Evolutionary conservation across 2,329 filamentous ascomycete species (phyloP), one percentile per base, ranked within the genome.

Genomic region (Colletotrichum sp.): DNA sequence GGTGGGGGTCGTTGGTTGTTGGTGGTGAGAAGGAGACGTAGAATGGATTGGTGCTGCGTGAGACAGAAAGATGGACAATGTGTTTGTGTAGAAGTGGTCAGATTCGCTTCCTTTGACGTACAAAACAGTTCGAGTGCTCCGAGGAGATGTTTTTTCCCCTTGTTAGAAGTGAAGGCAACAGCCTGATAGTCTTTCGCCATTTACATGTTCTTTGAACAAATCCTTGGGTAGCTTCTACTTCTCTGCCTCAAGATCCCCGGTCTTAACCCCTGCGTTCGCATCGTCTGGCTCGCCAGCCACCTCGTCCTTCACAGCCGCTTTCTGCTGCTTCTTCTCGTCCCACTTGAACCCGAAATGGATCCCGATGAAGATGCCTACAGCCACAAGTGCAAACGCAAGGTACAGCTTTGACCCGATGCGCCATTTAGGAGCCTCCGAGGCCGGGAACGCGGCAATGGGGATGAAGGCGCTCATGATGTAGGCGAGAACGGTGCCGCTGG

Each of bases 401-500:
- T 73, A 73, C 1, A 66, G 9, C 16, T 73, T 73, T 3, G 62
- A 66, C 5, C 55, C 67, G 21, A 73, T 73, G 5, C 67, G 61
- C 71, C 71, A 73, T 7, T 73, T 47, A 8, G 67, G 55, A 1
- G 62, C 61, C 18, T 73, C 55, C 5, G 55, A 73, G 2, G 67
- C 55, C 0, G 67, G 71, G 7, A 70, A 70, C 12, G 71, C 71
- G 8, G 67, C 71, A 11, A 70, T 66, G 43, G 71, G 71, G 13
- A 73, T 66, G 68, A 70, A 73, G 18, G 71, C 71, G 29, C 55
- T 73, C 61, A 70, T 70, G 21, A 73, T 55, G 33, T 70, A 73
- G 0, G 71, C 68, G 0, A 73, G 29, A 9, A 62, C 34, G 3
- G 71, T 73, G 1, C 71, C 71, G 55, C 67, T 70, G n/a, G 67